Evolutionary conservation across 1,284 basidiomycete genomes (phyloP).

Genomic region (Paramarasmius palmivorus): DNA sequence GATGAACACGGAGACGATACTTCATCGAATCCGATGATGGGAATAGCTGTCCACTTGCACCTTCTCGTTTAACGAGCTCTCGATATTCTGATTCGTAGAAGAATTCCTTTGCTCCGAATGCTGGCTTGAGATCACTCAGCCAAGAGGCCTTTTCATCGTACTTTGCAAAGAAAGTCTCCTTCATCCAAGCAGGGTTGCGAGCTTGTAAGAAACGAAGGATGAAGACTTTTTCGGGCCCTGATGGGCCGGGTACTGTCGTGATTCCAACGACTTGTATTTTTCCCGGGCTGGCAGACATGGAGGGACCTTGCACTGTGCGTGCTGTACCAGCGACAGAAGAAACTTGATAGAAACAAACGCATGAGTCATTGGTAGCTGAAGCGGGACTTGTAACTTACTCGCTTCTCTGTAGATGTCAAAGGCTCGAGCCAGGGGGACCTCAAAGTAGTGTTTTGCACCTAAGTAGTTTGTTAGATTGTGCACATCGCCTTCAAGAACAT

Average conservation of each 20-base stretch:
- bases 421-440: neutral
- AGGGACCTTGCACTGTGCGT: neutral
- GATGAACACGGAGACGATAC: too few relatives aligned
- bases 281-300: neutral
- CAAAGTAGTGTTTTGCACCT: constrained; percentile 1
- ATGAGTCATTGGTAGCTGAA: too few relatives aligned
- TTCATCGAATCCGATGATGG: neutral
- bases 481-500: neutral
- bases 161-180: neutral
- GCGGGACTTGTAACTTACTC: neutral
- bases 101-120: neutral
- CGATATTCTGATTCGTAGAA: neutral
- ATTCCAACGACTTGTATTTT: neutral
- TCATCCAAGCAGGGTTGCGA: neutral
- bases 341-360: neutral
- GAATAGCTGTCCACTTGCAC: neutral
- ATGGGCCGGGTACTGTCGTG: neutral
- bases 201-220: neutral
- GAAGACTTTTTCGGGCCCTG: constrained; percentile 1
- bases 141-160: neutral
- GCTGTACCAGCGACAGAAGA: neutral
- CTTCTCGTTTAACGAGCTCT: neutral
- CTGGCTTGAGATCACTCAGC: neutral
- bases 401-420: constrained; percentile 1
- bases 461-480: too few relatives aligned